These are phyloP conservation scores for Calonectria montana DNA, from an alignment of 2,329 filamentous ascomycete species.

Conservation along the genomic window DNA sequence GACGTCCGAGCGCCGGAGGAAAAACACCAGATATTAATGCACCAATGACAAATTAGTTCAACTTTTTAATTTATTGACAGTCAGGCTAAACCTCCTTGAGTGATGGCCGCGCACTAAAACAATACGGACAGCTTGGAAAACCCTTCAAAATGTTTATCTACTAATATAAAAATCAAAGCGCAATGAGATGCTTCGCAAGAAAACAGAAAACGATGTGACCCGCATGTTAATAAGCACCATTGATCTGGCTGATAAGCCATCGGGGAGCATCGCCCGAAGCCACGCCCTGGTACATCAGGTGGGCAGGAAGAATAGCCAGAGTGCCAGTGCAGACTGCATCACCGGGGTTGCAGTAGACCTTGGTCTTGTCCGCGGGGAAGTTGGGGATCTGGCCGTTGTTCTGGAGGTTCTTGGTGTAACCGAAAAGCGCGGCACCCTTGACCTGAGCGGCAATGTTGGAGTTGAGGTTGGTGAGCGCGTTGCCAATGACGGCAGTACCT, in stretches of 20 bases:
- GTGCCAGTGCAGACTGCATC: constrained; percentile 53
- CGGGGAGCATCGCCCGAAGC: neutral
- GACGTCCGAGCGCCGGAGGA: neutral
- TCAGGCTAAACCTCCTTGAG: neutral
- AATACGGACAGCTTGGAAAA: neutral
- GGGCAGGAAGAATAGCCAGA: constrained; percentile 49
- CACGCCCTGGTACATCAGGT: constrained; percentile 36
- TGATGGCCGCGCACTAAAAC: neutral
- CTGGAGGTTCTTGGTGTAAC: constrained; percentile 57
- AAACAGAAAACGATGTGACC: neutral
- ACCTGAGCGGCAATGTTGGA: constrained; percentile 47
- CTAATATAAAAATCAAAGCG: neutral
- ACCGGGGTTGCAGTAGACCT: constrained; percentile 51
- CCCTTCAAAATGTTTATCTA: neutral
- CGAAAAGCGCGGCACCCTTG: constrained; percentile 51
- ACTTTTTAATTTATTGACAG: neutral
- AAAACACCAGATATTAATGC: neutral
- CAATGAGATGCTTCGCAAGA: neutral
- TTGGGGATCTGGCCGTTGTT: constrained; percentile 52
- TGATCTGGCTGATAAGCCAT: constrained; percentile 6
- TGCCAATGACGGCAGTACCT: constrained; percentile 57
- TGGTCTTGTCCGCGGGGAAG: constrained; percentile 48
- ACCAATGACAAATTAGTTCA: neutral
- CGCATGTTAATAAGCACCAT: neutral
- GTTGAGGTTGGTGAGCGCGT: constrained; percentile 50